A percentile compares a stretch with the other conserved stretches of the same genome.
phyloP scores from a whole-genome alignment of 192 early-diverging fungal species.

The Backusella sp. region DNA sequence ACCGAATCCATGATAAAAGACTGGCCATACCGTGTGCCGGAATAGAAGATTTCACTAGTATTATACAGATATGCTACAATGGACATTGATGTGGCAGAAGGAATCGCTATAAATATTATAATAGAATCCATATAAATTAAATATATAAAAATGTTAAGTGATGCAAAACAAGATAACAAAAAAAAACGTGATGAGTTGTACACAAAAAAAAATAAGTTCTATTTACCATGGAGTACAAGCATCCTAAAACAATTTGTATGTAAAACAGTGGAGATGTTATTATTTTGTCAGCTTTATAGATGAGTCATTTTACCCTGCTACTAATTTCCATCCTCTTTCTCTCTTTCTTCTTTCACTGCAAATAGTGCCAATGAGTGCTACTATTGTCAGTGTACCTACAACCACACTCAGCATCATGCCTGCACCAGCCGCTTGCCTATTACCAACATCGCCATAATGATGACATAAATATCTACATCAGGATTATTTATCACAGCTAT shows the following conservation, averaged over 20 bases:
- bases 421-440: conserved; percentile 19
- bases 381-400: conserved; percentile 19
- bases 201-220: not conserved
- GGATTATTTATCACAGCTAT: not conserved
- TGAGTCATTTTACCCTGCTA: conserved; percentile 19
- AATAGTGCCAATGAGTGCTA: conserved; percentile 21
- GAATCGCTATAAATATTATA: conserved; percentile 15
- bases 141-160: conserved; percentile 2
- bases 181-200: not conserved
- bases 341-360: conserved; percentile 25
- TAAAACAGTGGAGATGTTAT: not conserved
- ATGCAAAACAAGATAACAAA: not conserved
- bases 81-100: conserved; percentile 17
- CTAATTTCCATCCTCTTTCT: conserved; percentile 27
- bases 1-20: conserved; percentile 23
- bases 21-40: conserved; percentile 19
- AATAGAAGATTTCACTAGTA: conserved; percentile 16
- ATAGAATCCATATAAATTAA: not conserved
- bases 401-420: conserved; percentile 28
- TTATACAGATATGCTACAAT: conserved; percentile 25
- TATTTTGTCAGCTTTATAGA: not conserved
- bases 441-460: not conserved
- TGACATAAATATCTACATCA: not conserved
- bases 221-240: conserved; percentile 20
- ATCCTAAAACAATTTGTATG: conserved; percentile 8